These are phyloP conservation scores for Lachancea quebecensis DNA, from an alignment of 805 yeast genomes.

Conservation along the genomic window DNA sequence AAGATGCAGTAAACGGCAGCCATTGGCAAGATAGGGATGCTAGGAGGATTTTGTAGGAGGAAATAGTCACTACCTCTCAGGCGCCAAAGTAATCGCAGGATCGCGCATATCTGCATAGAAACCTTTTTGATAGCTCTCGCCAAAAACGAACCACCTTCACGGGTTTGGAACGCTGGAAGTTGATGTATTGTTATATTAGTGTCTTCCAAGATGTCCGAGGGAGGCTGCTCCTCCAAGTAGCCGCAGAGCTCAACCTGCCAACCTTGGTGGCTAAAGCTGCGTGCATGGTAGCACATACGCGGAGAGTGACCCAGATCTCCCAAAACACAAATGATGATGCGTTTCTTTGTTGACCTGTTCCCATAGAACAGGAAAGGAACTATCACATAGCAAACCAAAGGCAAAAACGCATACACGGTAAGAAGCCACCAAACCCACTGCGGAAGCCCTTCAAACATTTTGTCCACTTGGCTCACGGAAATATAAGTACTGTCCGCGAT, in stretches of 20 bases:
- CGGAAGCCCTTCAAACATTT: conserved; percentile 6
- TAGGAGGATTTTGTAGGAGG: conserved; percentile 87
- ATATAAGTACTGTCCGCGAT: no score
- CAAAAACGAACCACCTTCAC: conserved; percentile 1
- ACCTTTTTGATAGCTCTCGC: conserved; percentile 42
- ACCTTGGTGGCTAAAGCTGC: conserved; percentile 60
- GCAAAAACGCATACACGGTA: conserved; percentile 39
- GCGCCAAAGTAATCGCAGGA: conserved; percentile 43
- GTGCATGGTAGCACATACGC: conserved; percentile 85
- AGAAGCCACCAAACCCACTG: conserved; percentile 29
- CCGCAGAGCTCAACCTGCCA: conserved; percentile 82
- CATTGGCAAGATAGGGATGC: conserved; percentile 71
- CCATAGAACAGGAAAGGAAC: conserved; percentile 34
- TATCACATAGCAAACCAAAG: conserved; percentile 28
- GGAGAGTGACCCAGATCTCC: conserved; percentile 97
- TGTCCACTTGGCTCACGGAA: neutral
- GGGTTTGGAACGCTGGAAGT: conserved; percentile 5
- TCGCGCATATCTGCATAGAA: conserved; percentile 42
- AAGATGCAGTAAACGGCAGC: conserved; percentile 47
- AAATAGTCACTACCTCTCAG: conserved; percentile 60
- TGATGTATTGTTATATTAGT: conserved; percentile 45
- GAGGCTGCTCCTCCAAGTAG: conserved; percentile 54
- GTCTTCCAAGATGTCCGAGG: conserved; percentile 45
- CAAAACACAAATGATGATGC: conserved; percentile 71
- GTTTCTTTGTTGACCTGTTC: conserved; percentile 35